These are phyloP conservation scores for Cryptococcus amylolentus DNA, from an alignment of 1,284 basidiomycete genomes.

Conservation along the genomic window DNA sequence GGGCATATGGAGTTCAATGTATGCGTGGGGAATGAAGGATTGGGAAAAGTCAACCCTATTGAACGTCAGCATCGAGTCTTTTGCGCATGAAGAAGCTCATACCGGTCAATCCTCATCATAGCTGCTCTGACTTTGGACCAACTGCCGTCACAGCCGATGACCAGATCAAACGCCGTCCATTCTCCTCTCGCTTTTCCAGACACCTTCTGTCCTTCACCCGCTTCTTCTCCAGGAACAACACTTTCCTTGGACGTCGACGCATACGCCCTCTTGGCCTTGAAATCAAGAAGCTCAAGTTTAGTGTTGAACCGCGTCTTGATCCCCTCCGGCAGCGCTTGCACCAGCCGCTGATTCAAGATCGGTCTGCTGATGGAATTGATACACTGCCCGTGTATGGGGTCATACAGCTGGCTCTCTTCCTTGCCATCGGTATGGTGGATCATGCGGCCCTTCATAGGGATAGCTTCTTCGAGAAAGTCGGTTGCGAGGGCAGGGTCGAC, in stretches of 20 bases:
- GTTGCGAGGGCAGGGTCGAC: constrained; percentile 72
- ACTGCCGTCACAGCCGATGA: constrained; percentile 84
- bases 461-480: constrained; percentile 71
- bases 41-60: constrained; percentile 87
- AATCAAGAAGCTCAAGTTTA: constrained; percentile 78
- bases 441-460: constrained; percentile 95
- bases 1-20: constrained; percentile 94
- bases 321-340: constrained; percentile 59
- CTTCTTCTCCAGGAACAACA: constrained; percentile 32
- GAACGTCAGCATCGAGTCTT: not conserved
- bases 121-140: constrained; percentile 79
- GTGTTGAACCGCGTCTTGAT: constrained; percentile 74
- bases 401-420: constrained; percentile 77
- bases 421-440: constrained; percentile 75
- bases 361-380: constrained; percentile 91
- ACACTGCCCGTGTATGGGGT: constrained; percentile 75
- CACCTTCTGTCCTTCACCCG: constrained; percentile 5
- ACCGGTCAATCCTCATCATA: constrained; percentile 87
- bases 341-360: constrained; percentile 78
- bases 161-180: constrained; percentile 67
- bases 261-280: constrained; percentile 50
- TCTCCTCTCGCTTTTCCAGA: constrained; percentile 39
- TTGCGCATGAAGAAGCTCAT: constrained; percentile 37
- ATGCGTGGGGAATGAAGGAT: constrained; percentile 90
- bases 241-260: constrained; percentile 10